Base-by-base conservation (phyloP, 2,329 filamentous ascomycete species). In the Fusarium palustre region DNA sequence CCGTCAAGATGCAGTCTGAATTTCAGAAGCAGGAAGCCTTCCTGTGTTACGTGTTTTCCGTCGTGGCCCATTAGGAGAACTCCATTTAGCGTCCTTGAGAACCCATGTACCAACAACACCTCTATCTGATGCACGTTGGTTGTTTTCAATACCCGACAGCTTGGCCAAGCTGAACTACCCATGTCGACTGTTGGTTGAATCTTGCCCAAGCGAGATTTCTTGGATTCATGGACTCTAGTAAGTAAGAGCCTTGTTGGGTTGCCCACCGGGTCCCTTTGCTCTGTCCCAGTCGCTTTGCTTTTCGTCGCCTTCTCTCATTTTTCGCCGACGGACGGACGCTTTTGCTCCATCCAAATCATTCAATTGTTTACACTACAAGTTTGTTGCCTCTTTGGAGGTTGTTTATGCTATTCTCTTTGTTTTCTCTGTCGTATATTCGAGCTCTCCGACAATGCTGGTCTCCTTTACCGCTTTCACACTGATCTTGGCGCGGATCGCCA, bases 41-140 rank as follows among this genome's bases (percentile, higher is more conserved):
- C 5, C 9, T 12, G 16, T 43, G 7, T 25, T 25, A 8, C 41
- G 3, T 12, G 16, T 18, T 18, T 18, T 18, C 10, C 12, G 16
- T 18, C 10, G 18, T 30, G 25, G 15, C 30, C 18, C 5, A 46
- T 46, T 31, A n/a, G 18, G 1, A 31, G 43, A 10, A 1, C 7
- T 43, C 7, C 3, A 13, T 30, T 30, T 20, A 9, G 18, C 18
- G 12, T 30, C 18, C 3, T 30, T 12, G 24, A 3, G 20, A 46
- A 30, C 11, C 42, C 42, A 45, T 45, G 42, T 46, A 20, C 25
- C 25, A 46, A 46, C 25, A 20, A 31, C 43, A 15, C 16, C 41
- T 43, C 48, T 52, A 24, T 43, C 5, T 28, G 31, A 50, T 61
- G 58, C 58, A 61, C 52, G 58, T 61, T 52, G 54, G 58, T 52